Evolutionary conservation across 805 yeast genomes (phyloP), one percentile per base, ranked within the genome.

Genomic region (Lipomyces sp.): DNA sequence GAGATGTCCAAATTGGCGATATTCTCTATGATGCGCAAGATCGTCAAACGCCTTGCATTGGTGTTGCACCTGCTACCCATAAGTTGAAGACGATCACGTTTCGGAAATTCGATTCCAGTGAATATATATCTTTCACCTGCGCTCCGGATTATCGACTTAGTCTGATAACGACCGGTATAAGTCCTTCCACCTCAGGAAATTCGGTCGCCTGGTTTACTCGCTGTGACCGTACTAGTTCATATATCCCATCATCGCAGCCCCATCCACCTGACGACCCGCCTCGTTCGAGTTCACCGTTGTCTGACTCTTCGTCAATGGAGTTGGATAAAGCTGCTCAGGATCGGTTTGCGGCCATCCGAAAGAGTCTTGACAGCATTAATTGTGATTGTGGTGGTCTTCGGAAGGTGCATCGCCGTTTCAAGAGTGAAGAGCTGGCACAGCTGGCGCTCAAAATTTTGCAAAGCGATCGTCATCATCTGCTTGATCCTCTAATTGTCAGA

Each of bases 201-300:
- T 34, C 35, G 7, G 35, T 34, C 35, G 4, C 35, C 37, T 34
- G 37, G 37, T 34, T 34, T 8, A 34, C 37, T 34, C 37, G 37
- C 37, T 34, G 37, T 34, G 37, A 2, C 37, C 37, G 37, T 34
- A 34, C 37, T 34, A 34, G 37, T 10, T 34, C 37, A 34, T 8
- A 1, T 42, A 6, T 42, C 48, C 18, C 48, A 42, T 42, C 48
- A 42, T 42, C 48, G 48, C 48, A 42, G 48, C 48, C 18, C 11
- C 48, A 6, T 42, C 48, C n/a, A 5, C 5, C 48, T 42, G 48
- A 42, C 48, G 18, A 42, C 48, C 6, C 48, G 0, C 48, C 48
- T 42, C 48, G 48, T 42, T 42, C 48, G 48, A 42, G 48, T 42
- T 42, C 48, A 42, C 48, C 24, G 24, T 42, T 42, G 24, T n/a